Conservation (phyloP, 306 rosid genomes). For the Begonia fuchsioides region DNA sequence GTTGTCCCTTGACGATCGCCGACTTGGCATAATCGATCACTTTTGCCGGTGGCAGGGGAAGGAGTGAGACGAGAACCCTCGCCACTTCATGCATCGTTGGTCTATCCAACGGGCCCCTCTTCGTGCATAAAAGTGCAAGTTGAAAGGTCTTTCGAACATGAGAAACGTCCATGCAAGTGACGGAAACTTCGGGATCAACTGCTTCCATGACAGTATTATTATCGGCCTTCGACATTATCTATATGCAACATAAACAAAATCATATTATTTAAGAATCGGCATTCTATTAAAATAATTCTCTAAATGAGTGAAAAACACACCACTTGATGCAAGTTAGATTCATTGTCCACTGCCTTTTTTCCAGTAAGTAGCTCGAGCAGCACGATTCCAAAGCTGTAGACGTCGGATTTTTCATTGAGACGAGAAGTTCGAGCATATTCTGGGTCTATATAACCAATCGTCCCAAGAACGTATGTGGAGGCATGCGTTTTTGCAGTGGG, state of each 20-base stretch:
- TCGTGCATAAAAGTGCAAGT: slow-evolving; percentile 73
- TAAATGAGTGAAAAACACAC: too few relatives aligned
- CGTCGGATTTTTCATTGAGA: slow-evolving; percentile 75
- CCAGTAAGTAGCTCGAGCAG: slow-evolving; percentile 84
- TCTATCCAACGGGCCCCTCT: slow-evolving; percentile 55
- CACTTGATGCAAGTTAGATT: slow-evolving; percentile 77
- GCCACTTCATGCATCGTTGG: slow-evolving; percentile 82
- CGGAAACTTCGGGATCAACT: slow-evolving; percentile 65
- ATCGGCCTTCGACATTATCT: slow-evolving; percentile 76
- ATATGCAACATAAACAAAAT: not conserved
- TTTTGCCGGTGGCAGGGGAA: slow-evolving; percentile 36
- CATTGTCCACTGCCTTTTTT: slow-evolving; percentile 81
- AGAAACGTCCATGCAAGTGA: slow-evolving; percentile 56
- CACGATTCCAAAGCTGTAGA: slow-evolving; percentile 84
- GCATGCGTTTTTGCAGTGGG: slow-evolving; percentile 47
- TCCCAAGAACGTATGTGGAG: slow-evolving; percentile 77
- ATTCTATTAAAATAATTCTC: too few relatives aligned
- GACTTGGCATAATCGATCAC: slow-evolving; percentile 36
- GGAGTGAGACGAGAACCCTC: slow-evolving; percentile 52
- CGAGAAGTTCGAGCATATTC: slow-evolving; percentile 83
- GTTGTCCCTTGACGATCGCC: slow-evolving; percentile 43
- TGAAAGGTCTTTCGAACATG: slow-evolving; percentile 75
- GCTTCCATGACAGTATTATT: slow-evolving; percentile 79
- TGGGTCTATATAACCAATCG: slow-evolving; percentile 88
- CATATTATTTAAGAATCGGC: too few relatives aligned